Conservation (phyloP, 768 basidiomycete genomes). For the Mycena maculata region DNA sequence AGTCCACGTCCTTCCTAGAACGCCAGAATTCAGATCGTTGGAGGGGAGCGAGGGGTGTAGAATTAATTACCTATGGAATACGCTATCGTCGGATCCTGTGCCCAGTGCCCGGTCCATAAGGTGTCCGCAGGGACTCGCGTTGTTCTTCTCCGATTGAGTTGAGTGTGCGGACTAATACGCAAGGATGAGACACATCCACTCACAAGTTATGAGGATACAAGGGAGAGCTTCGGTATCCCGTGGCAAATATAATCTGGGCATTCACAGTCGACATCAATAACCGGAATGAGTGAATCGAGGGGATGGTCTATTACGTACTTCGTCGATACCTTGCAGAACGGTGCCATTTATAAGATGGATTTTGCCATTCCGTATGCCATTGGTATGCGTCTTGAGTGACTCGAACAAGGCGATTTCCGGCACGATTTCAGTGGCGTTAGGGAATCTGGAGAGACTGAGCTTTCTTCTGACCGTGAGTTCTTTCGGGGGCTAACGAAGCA, state of each 20-base stretch:
- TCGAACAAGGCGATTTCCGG: conserved; percentile 37
- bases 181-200: not conserved
- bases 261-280: not conserved
- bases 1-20: conserved; percentile 35
- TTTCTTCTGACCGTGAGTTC: not conserved
- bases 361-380: conserved; percentile 39
- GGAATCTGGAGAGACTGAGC: conserved; percentile 40
- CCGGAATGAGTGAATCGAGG: not conserved
- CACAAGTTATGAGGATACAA: conserved; percentile 21
- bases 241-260: conserved; percentile 23
- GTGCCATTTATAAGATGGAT: conserved; percentile 46
- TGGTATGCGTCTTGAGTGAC: conserved; percentile 29
- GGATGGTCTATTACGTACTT: conserved; percentile 30
- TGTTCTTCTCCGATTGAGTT: not conserved
- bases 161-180: not conserved
- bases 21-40: not conserved
- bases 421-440: conserved; percentile 42
- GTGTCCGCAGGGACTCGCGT: conserved; percentile 19
- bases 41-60: not conserved
- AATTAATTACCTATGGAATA: conserved; percentile 30
- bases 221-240: conserved; percentile 1
- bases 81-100: conserved; percentile 46
- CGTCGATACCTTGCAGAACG: conserved; percentile 42
- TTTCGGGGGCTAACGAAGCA: conserved; percentile 32
- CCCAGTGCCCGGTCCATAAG: conserved; percentile 42